Conservation (phyloP, 1,284 basidiomycete species). For the Inonotus hispidus region DNA sequence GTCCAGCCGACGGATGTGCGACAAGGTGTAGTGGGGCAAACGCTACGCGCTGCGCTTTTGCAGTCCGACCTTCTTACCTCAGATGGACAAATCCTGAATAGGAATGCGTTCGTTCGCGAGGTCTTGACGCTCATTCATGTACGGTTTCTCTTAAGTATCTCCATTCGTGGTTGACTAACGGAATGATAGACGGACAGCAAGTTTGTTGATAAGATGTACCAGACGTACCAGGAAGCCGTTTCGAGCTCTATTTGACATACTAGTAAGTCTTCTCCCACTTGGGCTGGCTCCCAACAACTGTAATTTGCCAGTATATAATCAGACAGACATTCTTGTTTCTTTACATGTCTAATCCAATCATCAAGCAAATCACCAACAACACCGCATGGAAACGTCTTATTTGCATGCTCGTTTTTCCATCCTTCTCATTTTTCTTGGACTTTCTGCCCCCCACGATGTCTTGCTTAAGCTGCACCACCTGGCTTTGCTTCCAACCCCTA, state of each 20-base stretch:
- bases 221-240: not conserved
- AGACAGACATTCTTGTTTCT: too few species aligned
- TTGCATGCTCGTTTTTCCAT: too few species aligned
- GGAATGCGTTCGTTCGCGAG: constrained; percentile 63
- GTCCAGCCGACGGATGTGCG: not conserved
- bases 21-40: not conserved
- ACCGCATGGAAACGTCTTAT: too few species aligned
- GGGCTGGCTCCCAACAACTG: not conserved
- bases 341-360: too few species aligned
- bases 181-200: constrained; percentile 3
- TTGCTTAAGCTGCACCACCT: too few species aligned
- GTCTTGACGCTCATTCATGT: constrained; percentile 68
- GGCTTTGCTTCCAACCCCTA: too few species aligned
- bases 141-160: constrained; percentile 23
- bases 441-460: too few species aligned
- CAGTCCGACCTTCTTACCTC: not conserved
- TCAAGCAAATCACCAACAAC: too few species aligned
- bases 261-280: not conserved
- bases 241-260: not conserved
- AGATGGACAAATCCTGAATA: constrained; percentile 30
- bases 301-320: too few species aligned
- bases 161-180: not conserved
- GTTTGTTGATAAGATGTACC: constrained; percentile 12
- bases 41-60: not conserved
- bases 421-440: too few species aligned